phyloP scores from a whole-genome alignment of 108 stramenopile genomes.

The Nitzschia sp. region DNA sequence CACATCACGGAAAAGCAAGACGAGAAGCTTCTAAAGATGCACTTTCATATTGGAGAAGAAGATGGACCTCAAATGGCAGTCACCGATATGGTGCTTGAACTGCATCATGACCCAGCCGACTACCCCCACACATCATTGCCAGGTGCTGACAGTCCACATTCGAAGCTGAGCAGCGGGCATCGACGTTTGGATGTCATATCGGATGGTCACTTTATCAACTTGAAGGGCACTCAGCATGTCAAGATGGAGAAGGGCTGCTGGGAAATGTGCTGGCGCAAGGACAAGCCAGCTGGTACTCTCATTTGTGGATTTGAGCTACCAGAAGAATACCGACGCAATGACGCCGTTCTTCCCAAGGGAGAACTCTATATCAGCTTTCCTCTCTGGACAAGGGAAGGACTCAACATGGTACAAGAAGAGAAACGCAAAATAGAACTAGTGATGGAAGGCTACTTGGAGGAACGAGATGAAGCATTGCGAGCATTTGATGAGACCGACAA shows the following conservation, averaged over 20 bases:
- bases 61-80: constrained; percentile 18
- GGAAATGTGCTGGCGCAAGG: constrained; percentile 68
- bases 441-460: constrained; percentile 36
- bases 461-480: constrained; percentile 43
- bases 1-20: neutral
- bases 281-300: constrained; percentile 52
- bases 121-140: constrained; percentile 37
- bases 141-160: constrained; percentile 64
- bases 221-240: constrained; percentile 44
- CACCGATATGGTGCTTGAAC: constrained; percentile 9
- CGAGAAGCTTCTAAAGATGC: constrained; percentile 1
- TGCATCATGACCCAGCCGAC: neutral
- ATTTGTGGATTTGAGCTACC: constrained; percentile 61
- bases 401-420: constrained; percentile 38
- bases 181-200: constrained; percentile 36
- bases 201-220: constrained; percentile 44
- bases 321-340: constrained; percentile 52
- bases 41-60: constrained; percentile 22
- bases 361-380: constrained; percentile 57
- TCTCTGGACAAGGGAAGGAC: constrained; percentile 54
- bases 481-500: constrained; percentile 61
- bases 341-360: constrained; percentile 53
- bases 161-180: constrained; percentile 55
- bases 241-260: constrained; percentile 53
- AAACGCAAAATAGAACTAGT: constrained; percentile 41